Conservation (phyloP, 2,329 filamentous ascomycete genomes). For the Claviceps digitariae region DNA sequence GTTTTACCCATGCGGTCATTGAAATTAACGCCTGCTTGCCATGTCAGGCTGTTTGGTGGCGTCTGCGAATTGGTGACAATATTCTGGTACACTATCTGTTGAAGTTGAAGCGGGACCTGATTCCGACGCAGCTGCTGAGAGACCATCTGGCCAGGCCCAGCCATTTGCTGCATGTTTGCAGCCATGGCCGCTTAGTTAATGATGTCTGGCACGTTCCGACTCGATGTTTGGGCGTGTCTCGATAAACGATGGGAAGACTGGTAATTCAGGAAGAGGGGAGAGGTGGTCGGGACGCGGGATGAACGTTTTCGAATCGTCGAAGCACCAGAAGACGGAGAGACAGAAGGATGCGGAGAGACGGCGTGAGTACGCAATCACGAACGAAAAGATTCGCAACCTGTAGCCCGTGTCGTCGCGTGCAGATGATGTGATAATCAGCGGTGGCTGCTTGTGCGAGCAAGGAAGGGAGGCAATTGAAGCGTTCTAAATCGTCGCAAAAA, state of each 20-base stretch:
- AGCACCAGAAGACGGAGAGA: not conserved
- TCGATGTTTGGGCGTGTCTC: not conserved
- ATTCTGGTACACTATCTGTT: slow-evolving; percentile 27
- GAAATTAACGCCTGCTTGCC: slow-evolving; percentile 25
- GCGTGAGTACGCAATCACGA: not conserved
- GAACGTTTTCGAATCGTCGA: not conserved
- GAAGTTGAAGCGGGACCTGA: slow-evolving; percentile 17
- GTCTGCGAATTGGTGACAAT: slow-evolving; percentile 21
- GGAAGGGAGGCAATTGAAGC: not conserved
- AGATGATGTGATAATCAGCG: not conserved
- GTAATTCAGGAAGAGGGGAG: not conserved
- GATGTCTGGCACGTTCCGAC: not conserved
- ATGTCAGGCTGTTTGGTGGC: slow-evolving; percentile 19
- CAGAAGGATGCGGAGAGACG: not conserved
- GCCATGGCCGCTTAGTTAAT: slow-evolving; percentile 36
- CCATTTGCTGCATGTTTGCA: slow-evolving; percentile 46
- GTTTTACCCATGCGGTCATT: slow-evolving; percentile 29
- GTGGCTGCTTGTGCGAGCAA: not conserved
- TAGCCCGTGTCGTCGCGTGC: not conserved
- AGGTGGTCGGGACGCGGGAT: not conserved
- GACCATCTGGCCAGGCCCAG: slow-evolving; percentile 31
- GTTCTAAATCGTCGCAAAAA: not conserved
- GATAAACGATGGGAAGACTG: not conserved
- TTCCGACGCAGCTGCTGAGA: slow-evolving; percentile 26
- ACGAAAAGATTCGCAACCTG: not conserved